phyloP scores from a whole-genome alignment of 2,329 filamentous ascomycete species.

The Colletotrichum higginsianum region DNA sequence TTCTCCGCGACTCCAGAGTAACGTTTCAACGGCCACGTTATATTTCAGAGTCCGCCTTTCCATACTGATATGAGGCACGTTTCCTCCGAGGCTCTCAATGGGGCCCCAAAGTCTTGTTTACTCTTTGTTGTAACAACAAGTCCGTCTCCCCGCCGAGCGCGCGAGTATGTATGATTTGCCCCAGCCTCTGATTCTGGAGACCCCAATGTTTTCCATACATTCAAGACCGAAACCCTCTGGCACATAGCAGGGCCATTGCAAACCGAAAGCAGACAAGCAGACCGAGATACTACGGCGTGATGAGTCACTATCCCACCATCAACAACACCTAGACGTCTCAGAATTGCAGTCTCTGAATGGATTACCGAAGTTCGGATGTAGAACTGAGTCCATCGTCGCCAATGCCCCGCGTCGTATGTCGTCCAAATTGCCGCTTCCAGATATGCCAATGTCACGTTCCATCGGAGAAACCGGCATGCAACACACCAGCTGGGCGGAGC shows the following conservation, averaged over 20 bases:
- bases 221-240: not conserved
- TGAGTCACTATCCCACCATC: not conserved
- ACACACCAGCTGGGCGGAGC: slow-evolving; percentile 27
- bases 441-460: slow-evolving; percentile 37
- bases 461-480: slow-evolving; percentile 33
- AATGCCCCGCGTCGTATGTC: not conserved
- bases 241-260: not conserved
- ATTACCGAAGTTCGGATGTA: not conserved
- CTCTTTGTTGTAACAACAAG: not conserved
- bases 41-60: not conserved
- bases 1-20: not conserved
- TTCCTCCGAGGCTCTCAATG: not conserved
- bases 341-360: not conserved
- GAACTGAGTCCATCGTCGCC: not conserved
- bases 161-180: too few species aligned
- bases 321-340: not conserved
- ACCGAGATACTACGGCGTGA: too few species aligned
- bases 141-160: not conserved
- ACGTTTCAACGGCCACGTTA: slow-evolving; percentile 13
- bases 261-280: not conserved
- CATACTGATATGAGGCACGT: slow-evolving; percentile 17
- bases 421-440: not conserved
- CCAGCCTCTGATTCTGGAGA: not conserved
- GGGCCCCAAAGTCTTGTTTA: not conserved
- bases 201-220: not conserved